Conservation (phyloP, 768 basidiomycete species). For the Russula emetica region DNA sequence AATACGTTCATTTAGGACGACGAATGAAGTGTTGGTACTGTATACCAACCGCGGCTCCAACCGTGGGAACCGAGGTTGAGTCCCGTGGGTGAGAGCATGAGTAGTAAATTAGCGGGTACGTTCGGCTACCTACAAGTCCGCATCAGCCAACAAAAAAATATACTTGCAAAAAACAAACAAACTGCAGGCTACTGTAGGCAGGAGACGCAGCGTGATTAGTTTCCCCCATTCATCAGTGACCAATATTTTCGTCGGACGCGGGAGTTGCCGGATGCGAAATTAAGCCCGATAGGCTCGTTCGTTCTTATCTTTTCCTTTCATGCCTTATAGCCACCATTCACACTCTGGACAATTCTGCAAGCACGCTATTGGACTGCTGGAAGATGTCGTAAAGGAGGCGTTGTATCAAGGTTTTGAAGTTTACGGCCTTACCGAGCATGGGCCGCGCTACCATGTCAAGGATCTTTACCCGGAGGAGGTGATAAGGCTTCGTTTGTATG, state of each 20-base stretch:
- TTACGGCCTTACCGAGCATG: constrained; percentile 90
- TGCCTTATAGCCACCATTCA: constrained; percentile 80
- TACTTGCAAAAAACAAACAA: not conserved
- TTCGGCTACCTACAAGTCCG: not conserved
- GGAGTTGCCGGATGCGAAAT: not conserved
- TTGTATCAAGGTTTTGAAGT: constrained; percentile 71
- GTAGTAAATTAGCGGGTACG: not conserved
- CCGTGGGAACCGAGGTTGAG: constrained; percentile 1
- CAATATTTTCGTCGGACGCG: not conserved
- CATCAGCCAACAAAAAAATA: not conserved
- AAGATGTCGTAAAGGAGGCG: constrained; percentile 78
- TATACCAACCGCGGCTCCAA: not conserved
- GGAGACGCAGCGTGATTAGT: not conserved
- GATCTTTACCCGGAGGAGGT: constrained; percentile 99
- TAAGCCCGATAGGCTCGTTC: not conserved
- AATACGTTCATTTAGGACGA: not conserved
- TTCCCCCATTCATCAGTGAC: too few species aligned
- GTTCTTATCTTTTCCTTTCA: constrained; percentile 28
- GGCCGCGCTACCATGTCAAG: constrained; percentile 72
- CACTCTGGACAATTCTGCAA: constrained; percentile 94
- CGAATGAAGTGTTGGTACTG: not conserved
- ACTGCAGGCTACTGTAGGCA: not conserved
- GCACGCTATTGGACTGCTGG: constrained; percentile 76
- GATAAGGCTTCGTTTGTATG: constrained; percentile 28
- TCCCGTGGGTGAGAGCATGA: not conserved